These are phyloP conservation scores for Rhizoctonia solani DNA, from an alignment of 1,284 basidiomycete genomes.

Conservation along the genomic window DNA sequence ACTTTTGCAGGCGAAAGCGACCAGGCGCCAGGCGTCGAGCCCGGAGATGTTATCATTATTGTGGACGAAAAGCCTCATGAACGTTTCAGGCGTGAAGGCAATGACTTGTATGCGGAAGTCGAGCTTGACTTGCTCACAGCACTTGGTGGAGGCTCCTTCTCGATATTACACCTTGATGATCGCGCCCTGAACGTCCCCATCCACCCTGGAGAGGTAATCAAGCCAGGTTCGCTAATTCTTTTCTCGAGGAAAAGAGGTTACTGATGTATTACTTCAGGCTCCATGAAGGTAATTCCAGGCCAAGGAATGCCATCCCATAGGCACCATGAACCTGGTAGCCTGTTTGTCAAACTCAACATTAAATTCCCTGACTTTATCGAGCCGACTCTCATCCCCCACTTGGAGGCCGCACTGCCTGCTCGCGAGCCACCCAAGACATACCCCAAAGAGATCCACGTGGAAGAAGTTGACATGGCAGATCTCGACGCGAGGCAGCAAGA, in stretches of 20 bases:
- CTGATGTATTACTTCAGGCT: slow-evolving; percentile 54
- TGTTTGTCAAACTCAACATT: slow-evolving; percentile 87
- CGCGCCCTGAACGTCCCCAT: slow-evolving; percentile 85
- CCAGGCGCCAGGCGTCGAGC: slow-evolving; percentile 86
- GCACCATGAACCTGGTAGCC: slow-evolving; percentile 95
- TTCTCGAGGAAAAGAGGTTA: slow-evolving; percentile 40
- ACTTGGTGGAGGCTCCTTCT: slow-evolving; percentile 88
- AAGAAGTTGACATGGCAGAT: slow-evolving; percentile 87
- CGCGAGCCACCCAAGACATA: slow-evolving; percentile 73
- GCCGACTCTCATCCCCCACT: slow-evolving; percentile 65
- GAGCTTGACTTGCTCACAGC: slow-evolving; percentile 95
- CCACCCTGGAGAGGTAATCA: slow-evolving; percentile 89
- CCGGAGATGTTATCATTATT: slow-evolving; percentile 97
- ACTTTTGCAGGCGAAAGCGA: slow-evolving; percentile 95
- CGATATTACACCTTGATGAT: slow-evolving; percentile 93
- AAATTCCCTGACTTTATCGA: slow-evolving; percentile 88
- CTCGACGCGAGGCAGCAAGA: slow-evolving; percentile 76
- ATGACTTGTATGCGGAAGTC: slow-evolving; percentile 85
- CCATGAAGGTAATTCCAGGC: slow-evolving; percentile 87
- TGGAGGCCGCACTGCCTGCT: slow-evolving; percentile 88
- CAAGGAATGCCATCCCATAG: slow-evolving; percentile 99
- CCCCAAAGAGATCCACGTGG: slow-evolving; percentile 68
- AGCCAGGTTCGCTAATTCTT: slow-evolving; percentile 70
- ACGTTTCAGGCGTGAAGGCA: slow-evolving; percentile 89
- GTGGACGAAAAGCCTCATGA: slow-evolving; percentile 96